Percentiles rank a stretch among this genome's conserved stretches.
Conservation (phyloP, 805 yeast genomes). For the Myxozyma monticola region DNA sequence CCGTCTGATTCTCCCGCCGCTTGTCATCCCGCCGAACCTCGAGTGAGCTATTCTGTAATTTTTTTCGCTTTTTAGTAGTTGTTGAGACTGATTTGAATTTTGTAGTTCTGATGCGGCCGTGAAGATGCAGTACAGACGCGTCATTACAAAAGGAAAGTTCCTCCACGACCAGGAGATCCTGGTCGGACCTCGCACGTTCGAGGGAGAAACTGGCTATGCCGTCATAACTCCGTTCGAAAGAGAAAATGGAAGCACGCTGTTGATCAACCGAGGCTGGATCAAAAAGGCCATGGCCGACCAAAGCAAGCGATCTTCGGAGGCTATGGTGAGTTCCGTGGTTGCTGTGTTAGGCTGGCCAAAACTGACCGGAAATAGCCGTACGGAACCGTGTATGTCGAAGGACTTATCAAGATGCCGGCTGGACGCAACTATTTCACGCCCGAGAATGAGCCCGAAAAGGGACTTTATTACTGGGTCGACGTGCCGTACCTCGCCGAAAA, state of each 20-base stretch:
- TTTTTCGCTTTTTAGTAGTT: not conserved
- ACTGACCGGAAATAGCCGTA: slow-evolving; percentile 45
- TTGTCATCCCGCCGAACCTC: slow-evolving; percentile 59
- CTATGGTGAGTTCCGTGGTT: slow-evolving; percentile 41
- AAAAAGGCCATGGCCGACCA: slow-evolving; percentile 67
- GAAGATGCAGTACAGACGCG: slow-evolving; percentile 80
- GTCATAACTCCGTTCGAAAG: slow-evolving; percentile 81
- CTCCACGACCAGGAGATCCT: slow-evolving; percentile 84
- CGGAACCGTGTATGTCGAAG: slow-evolving; percentile 69
- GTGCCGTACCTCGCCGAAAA: slow-evolving; percentile 74
- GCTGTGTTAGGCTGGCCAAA: not conserved
- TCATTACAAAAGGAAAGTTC: slow-evolving; percentile 72
- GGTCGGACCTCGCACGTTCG: slow-evolving; percentile 82
- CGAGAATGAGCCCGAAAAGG: slow-evolving; percentile 63
- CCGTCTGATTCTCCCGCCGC: slow-evolving; percentile 68
- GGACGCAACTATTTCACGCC: slow-evolving; percentile 57
- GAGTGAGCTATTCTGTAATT: slow-evolving; percentile 9
- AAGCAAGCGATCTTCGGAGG: slow-evolving; percentile 55
- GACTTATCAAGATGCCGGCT: slow-evolving; percentile 63
- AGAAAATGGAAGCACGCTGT: slow-evolving; percentile 71
- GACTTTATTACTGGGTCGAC: slow-evolving; percentile 77
- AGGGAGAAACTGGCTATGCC: slow-evolving; percentile 73
- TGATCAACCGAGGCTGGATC: slow-evolving; percentile 93
- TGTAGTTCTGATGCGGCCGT: slow-evolving; percentile 60
- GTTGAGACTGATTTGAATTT: slow-evolving; percentile 32